These are phyloP conservation scores for Salvia rosmarinus DNA, from an alignment of 257 asterid species.

Conservation along the genomic window DNA sequence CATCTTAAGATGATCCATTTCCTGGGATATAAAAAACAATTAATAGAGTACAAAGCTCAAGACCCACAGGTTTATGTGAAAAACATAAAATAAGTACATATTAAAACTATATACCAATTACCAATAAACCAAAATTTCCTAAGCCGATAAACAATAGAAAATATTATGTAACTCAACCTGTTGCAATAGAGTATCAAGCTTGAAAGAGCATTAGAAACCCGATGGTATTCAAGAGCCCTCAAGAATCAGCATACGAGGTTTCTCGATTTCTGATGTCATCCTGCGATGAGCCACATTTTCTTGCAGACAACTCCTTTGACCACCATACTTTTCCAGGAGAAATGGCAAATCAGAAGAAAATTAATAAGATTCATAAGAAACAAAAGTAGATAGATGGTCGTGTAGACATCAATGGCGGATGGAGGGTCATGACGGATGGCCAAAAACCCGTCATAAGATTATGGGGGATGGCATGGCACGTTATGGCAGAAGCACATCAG, in stretches of 20 bases:
- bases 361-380: slow-evolving; percentile 17
- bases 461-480: no score
- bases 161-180: slow-evolving; percentile 60
- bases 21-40: slow-evolving; percentile 50
- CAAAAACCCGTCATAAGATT: no score
- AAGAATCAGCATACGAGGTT: slow-evolving; percentile 80
- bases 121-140: slow-evolving; percentile 16
- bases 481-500: no score
- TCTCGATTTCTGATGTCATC: slow-evolving; percentile 84
- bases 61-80: slow-evolving; percentile 15
- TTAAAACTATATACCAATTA: slow-evolving; percentile 5
- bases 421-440: no score
- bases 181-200: slow-evolving; percentile 95
- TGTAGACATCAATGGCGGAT: no score
- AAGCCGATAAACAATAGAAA: slow-evolving; percentile 20
- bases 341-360: slow-evolving; percentile 31
- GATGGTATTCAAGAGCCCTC: slow-evolving; percentile 97
- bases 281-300: slow-evolving; percentile 94
- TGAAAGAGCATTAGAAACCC: slow-evolving; percentile 89
- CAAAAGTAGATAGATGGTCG: background rate
- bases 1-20: slow-evolving; percentile 99
- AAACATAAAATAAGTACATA: background rate
- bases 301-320: slow-evolving; percentile 94
- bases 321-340: slow-evolving; percentile 60
- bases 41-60: slow-evolving; percentile 25